A percentile compares a stretch with the other conserved stretches of the same genome.
Evolutionary conservation across 768 basidiomycete genomes (phyloP).

Genomic region (Rhodotorula graminis): DNA sequence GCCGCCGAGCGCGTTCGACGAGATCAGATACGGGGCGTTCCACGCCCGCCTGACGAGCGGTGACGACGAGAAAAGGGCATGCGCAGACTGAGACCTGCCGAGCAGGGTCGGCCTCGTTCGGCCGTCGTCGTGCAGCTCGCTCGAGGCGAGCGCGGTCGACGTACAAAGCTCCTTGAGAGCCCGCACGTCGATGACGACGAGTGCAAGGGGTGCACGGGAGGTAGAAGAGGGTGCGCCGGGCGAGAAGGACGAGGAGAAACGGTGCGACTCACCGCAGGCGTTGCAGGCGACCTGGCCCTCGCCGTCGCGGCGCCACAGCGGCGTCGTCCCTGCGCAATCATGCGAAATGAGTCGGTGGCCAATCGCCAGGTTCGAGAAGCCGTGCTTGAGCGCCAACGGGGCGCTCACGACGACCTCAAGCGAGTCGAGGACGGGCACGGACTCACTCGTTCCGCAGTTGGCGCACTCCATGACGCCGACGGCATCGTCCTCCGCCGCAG

Average conservation of each 20-base stretch:
- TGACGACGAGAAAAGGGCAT: neutral
- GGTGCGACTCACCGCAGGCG: conserved; percentile 49
- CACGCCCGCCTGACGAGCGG: neutral
- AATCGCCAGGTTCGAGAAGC: too few relatives aligned
- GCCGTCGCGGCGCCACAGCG: conserved; percentile 52
- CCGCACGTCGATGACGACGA: too few relatives aligned
- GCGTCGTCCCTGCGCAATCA: conserved; percentile 47
- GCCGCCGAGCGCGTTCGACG: neutral
- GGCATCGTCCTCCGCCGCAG: neutral
- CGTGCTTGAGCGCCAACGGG: too few relatives aligned
- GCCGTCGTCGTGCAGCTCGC: too few relatives aligned
- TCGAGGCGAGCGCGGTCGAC: too few relatives aligned
- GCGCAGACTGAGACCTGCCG: neutral
- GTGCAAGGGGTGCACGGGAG: too few relatives aligned
- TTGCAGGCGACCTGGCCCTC: conserved; percentile 53
- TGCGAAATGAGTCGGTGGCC: neutral
- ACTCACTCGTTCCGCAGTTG: conserved; percentile 42
- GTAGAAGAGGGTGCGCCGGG: too few relatives aligned
- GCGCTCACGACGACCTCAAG: neutral
- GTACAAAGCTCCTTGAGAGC: neutral
- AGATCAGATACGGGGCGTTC: neutral
- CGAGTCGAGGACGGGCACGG: neutral
- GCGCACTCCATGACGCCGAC: conserved; percentile 42
- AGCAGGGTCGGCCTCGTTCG: too few relatives aligned
- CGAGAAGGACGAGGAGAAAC: neutral